Base-by-base conservation (phyloP, 192 early-diverging fungal genomes). In the Coemansia sp. region DNA sequence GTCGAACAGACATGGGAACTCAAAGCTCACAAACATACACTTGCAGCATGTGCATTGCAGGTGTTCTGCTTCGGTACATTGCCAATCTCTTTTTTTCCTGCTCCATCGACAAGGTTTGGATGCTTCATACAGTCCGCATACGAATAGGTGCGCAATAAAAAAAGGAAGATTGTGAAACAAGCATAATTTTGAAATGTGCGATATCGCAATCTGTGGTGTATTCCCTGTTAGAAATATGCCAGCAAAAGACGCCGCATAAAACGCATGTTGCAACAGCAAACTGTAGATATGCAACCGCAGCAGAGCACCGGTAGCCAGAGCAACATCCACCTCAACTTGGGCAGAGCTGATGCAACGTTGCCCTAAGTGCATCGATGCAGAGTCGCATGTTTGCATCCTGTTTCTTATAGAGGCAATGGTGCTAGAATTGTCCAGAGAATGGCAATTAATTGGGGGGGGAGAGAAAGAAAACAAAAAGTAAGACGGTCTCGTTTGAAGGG, bases 41-140 rank as follows among this genome's bases (percentile, higher is more conserved):
- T 50, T 50, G 13, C 6, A 7, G 51, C 19, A 54, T 54, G 25
- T 54, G 51, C 51, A 54, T 54, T 54, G 51, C 51, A 54, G 51
- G 10, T 22, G 25, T 14, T 12, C 51, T 54, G 51, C 14, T 54
- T 54, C 48, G 48, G 48, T 50, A 50, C 48, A 17, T 45, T 45
- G 44, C 44, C 44, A 45, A 45, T 45, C 44, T 45, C 10, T 45
- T 32, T 32, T 32, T 32, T 32, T 32, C 1, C 4, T 32, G 32
- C 32, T 32, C 32, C 2, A 32, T 32, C 32, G 4, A 32, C 32
- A 32, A 32, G 32, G 32, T 32, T 32, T 32, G 32, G 32, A 32
- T 14, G 44, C 44, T 45, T 45, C 44, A 12, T 9, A 4, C 2
- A 14, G 13, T 9, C 44, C 2, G 44, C 13, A 45, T 9, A 45